Conservation (phyloP, 805 yeast genomes). For the Priceomyces haplophilus region DNA sequence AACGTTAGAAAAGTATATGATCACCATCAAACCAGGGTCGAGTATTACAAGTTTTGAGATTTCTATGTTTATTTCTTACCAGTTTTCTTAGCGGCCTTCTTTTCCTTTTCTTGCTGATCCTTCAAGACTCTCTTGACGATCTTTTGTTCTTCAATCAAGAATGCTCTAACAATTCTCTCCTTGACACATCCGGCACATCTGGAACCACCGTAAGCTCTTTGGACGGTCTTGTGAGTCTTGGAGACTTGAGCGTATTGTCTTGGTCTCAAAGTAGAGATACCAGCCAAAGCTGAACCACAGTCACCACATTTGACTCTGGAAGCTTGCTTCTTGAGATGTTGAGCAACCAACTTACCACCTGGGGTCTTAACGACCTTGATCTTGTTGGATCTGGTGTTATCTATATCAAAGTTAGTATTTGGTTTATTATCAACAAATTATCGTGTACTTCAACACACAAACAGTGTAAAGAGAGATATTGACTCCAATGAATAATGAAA, state of each 20-base stretch:
- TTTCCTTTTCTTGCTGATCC: slow-evolving; percentile 90
- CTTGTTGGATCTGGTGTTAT: slow-evolving; percentile 99
- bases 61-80: slow-evolving; percentile 8
- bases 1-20: slow-evolving; percentile 5
- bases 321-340: slow-evolving; percentile 91
- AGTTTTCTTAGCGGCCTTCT: slow-evolving; percentile 38
- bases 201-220: slow-evolving; percentile 99
- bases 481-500: too few relatives aligned
- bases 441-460: too few relatives aligned
- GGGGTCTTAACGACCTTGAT: slow-evolving; percentile 99
- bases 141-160: slow-evolving; percentile 99
- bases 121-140: slow-evolving; percentile 98
- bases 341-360: slow-evolving; percentile 98
- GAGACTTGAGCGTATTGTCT: slow-evolving; percentile 94
- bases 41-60: slow-evolving; percentile 5
- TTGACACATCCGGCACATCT: slow-evolving; percentile 98
- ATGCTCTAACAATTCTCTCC: slow-evolving; percentile 99
- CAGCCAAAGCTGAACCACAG: slow-evolving; percentile 78
- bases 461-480: too few relatives aligned
- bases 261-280: slow-evolving; percentile 95
- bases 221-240: slow-evolving; percentile 96
- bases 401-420: slow-evolving; percentile 4
- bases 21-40: slow-evolving; percentile 6
- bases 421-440: neutral
- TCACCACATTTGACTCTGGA: slow-evolving; percentile 88